phyloP scores from a whole-genome alignment of 1,284 basidiomycete genomes.

The Hemileia vastatrix region DNA sequence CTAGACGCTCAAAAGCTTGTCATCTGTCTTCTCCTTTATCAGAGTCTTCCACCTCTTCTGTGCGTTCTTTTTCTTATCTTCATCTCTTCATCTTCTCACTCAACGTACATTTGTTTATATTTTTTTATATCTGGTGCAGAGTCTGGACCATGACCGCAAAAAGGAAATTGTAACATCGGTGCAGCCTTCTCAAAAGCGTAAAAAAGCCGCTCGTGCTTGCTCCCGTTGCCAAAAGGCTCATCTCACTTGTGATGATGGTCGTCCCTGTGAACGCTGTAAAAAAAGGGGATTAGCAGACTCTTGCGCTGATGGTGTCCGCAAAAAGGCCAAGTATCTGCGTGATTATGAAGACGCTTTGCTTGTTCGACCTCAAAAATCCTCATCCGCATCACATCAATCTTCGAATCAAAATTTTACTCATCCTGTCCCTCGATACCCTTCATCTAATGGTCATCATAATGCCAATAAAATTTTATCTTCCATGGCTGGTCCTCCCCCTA shows the following conservation, averaged over 20 bases:
- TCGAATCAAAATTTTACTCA: neutral
- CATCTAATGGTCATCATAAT: too few relatives aligned
- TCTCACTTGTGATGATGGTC: conserved; percentile 91
- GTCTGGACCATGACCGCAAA: too few relatives aligned
- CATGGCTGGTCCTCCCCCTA: too few relatives aligned
- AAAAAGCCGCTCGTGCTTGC: conserved; percentile 85
- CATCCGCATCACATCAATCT: neutral
- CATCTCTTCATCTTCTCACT: too few relatives aligned
- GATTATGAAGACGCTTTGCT: conserved; percentile 69
- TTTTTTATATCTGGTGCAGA: too few relatives aligned
- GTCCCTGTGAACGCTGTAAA: conserved; percentile 86
- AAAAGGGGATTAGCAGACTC: conserved; percentile 82
- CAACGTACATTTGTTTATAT: too few relatives aligned
- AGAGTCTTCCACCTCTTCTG: too few relatives aligned
- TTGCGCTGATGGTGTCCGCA: conserved; percentile 87
- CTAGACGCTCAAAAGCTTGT: too few relatives aligned
- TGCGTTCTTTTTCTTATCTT: too few relatives aligned
- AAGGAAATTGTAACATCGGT: too few relatives aligned
- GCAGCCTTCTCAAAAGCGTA: conserved; percentile 45
- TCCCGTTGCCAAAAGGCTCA: conserved; percentile 88
- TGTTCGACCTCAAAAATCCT: conserved; percentile 1
- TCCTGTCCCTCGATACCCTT: neutral
- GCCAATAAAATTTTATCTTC: too few relatives aligned
- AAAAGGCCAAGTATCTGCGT: conserved; percentile 93
- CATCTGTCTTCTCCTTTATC: too few relatives aligned